Conservation (phyloP, 176 grass and related monocot genomes). For the Eremochloa ophiuroides region DNA sequence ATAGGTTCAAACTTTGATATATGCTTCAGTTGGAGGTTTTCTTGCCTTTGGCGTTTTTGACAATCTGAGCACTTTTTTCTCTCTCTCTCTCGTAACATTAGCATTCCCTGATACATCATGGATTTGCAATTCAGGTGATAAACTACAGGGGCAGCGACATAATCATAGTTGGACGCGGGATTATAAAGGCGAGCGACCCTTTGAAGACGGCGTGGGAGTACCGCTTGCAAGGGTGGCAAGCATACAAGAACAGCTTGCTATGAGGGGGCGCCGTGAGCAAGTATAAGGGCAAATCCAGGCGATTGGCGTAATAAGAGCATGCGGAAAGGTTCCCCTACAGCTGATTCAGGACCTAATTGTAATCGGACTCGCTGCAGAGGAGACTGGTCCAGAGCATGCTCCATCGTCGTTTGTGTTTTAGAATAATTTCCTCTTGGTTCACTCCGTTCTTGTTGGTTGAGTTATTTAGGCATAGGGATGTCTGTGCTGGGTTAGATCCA, state of each 20-base stretch:
- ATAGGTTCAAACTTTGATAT: background rate
- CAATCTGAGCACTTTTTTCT: background rate
- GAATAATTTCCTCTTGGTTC: background rate
- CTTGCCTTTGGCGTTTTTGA: background rate
- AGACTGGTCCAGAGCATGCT: background rate
- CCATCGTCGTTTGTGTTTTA: background rate
- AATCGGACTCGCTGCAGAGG: too few species aligned
- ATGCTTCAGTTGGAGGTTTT: background rate
- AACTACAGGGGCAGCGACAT: constrained; percentile 77
- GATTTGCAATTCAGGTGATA: constrained; percentile 55
- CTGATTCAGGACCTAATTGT: too few species aligned
- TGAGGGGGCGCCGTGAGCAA: background rate
- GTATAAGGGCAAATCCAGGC: background rate
- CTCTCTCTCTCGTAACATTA: background rate
- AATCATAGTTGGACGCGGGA: constrained; percentile 76
- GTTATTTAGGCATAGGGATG: too few species aligned
- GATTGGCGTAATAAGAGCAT: constrained; percentile 20
- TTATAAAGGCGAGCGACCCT: constrained; percentile 66
- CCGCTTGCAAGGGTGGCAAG: constrained; percentile 70
- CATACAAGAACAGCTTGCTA: constrained; percentile 52
- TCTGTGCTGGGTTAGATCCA: background rate
- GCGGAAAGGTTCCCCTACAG: too few species aligned
- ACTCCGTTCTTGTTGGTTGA: background rate
- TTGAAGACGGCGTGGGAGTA: constrained; percentile 48
- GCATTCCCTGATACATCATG: background rate